Percentiles rank a stretch among this genome's conserved stretches.
These are phyloP conservation scores for Flaveria bidentis DNA, from an alignment of 129 eudicot genomes.

Conservation along the genomic window DNA sequence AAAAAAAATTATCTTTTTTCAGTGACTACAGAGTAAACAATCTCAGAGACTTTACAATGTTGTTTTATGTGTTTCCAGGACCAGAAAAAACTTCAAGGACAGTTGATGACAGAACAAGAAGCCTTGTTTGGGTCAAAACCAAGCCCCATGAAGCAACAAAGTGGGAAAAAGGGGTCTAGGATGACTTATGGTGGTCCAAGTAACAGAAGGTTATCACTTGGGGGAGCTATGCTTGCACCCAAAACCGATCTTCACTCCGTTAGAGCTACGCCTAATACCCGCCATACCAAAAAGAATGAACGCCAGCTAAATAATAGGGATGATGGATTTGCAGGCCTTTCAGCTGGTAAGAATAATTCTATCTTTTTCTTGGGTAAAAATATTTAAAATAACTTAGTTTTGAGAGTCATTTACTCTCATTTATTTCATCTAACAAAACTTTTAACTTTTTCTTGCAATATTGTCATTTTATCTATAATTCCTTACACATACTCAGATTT, in stretches of 20 bases:
- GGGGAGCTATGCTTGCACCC: constrained; percentile 78
- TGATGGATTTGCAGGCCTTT: constrained; percentile 52
- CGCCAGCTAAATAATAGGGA: constrained; percentile 37
- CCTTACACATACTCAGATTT: too few species aligned
- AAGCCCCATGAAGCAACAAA: constrained; percentile 80
- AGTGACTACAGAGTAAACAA: neutral
- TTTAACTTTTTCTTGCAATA: neutral
- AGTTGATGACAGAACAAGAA: constrained; percentile 87
- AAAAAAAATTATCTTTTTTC: too few species aligned
- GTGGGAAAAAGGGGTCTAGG: constrained; percentile 69
- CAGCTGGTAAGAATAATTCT: constrained; percentile 47
- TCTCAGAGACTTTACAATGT: neutral
- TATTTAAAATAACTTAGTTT: too few species aligned
- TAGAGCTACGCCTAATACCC: constrained; percentile 75
- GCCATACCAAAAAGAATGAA: constrained; percentile 59
- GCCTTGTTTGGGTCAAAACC: constrained; percentile 92
- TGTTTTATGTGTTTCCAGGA: constrained; percentile 48
- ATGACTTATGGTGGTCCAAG: constrained; percentile 72
- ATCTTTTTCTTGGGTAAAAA: too few species aligned
- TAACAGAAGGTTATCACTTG: constrained; percentile 77
- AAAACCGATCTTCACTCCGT: constrained; percentile 51
- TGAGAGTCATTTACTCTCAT: too few species aligned
- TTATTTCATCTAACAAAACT: too few species aligned
- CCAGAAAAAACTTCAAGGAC: constrained; percentile 94
- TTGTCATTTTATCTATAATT: neutral